Percentiles rank a stretch among this genome's conserved stretches.
phyloP scores from a whole-genome alignment of 2,329 filamentous ascomycete genomes.

The Arachnomyces sp. region DNA sequence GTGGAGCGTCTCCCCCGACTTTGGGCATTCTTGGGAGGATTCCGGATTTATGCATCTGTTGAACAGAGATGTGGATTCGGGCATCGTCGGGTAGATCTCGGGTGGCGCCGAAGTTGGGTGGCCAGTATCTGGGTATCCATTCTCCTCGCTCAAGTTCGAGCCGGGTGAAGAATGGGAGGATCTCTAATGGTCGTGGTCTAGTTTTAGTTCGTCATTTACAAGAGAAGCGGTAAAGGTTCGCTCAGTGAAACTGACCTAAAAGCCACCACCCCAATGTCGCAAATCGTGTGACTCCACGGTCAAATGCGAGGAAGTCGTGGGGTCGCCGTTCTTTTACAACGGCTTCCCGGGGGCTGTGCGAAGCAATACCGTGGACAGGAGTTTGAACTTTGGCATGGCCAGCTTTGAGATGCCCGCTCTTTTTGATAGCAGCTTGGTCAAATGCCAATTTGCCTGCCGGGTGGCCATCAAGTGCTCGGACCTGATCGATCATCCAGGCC shows the following conservation, averaged over 20 bases:
- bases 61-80: slow-evolving; percentile 23
- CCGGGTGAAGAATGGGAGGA: slow-evolving; percentile 29
- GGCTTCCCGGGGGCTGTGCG: not conserved
- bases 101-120: slow-evolving; percentile 27
- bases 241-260: slow-evolving; percentile 18
- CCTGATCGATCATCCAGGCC: slow-evolving; percentile 43
- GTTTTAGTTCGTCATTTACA: slow-evolving; percentile 4
- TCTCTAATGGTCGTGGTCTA: slow-evolving; percentile 16
- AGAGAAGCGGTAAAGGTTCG: not conserved
- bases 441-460: slow-evolving; percentile 19
- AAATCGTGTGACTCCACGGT: slow-evolving; percentile 19
- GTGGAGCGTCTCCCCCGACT: slow-evolving; percentile 15
- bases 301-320: slow-evolving; percentile 28
- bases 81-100: slow-evolving; percentile 27
- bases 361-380: not conserved
- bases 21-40: slow-evolving; percentile 16
- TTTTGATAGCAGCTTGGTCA: slow-evolving; percentile 11
- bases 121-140: slow-evolving; percentile 28
- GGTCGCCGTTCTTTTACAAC: slow-evolving; percentile 6
- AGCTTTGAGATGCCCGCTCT: slow-evolving; percentile 9
- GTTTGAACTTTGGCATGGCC: slow-evolving; percentile 8
- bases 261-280: slow-evolving; percentile 29
- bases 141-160: slow-evolving; percentile 28
- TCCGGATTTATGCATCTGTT: slow-evolving; percentile 19
- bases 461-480: slow-evolving; percentile 18